Conservation (phyloP, 2,329 filamentous ascomycete species). For the Fusarium circinatum region DNA sequence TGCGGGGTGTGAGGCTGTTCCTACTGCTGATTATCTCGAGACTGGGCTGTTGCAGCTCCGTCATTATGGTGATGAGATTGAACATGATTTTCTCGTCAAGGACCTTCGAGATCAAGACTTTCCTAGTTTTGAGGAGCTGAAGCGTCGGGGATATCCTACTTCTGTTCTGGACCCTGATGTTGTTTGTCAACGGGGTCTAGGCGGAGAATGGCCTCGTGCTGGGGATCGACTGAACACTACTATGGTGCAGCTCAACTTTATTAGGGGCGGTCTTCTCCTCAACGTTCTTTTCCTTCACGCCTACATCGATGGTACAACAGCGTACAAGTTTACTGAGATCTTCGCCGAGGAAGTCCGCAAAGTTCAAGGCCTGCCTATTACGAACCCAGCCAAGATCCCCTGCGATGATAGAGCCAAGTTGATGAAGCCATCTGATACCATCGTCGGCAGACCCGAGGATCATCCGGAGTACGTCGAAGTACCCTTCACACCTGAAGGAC, state of each 20-base stretch:
- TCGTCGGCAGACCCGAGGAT: constrained; percentile 4
- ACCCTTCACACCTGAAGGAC: background rate
- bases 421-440: background rate
- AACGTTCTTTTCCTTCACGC: constrained; percentile 13
- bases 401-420: background rate
- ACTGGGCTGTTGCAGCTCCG: constrained; percentile 6
- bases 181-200: constrained; percentile 11
- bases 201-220: constrained; percentile 13
- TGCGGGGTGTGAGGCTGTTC: constrained; percentile 9
- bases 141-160: background rate
- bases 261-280: background rate
- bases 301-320: background rate
- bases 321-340: constrained; percentile 19
- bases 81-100: constrained; percentile 15
- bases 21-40: background rate
- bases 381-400: background rate
- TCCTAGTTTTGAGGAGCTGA: constrained; percentile 6
- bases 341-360: constrained; percentile 4
- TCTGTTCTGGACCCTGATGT: constrained; percentile 3
- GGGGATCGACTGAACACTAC: constrained; percentile 11
- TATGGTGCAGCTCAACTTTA: constrained; percentile 9
- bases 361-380: background rate
- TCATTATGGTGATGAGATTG: constrained; percentile 15
- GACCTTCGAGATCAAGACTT: constrained; percentile 7
- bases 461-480: constrained; percentile 9